phyloP scores from a whole-genome alignment of 1,284 basidiomycete species.

The Cryptococcus floricola region DNA sequence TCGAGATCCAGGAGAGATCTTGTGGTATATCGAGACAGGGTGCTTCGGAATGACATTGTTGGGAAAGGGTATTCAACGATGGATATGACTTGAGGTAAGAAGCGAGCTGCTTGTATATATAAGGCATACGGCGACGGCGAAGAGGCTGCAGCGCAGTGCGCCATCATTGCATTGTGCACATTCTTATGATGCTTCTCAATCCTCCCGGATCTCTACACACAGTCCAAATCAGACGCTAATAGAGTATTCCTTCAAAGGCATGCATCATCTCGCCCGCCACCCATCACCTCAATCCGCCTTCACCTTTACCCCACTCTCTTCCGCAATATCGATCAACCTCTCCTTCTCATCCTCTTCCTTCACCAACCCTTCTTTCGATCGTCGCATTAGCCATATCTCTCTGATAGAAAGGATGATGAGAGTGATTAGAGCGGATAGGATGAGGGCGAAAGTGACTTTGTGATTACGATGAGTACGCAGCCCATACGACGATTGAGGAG shows the following conservation, averaged over 20 bases:
- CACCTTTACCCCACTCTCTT: neutral
- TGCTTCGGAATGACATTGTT: too few relatives aligned
- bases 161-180: neutral
- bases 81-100: too few relatives aligned
- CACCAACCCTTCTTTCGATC: neutral
- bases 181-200: neutral
- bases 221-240: neutral
- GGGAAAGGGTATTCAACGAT: too few relatives aligned
- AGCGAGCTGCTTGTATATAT: neutral
- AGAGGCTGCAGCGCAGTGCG: neutral
- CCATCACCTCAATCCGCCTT: neutral
- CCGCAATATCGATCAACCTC: conserved; percentile 3
- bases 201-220: neutral
- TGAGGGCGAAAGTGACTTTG: neutral
- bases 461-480: too few relatives aligned
- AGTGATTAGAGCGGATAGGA: neutral
- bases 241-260: neutral
- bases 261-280: neutral
- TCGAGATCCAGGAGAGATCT: neutral
- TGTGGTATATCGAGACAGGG: too few relatives aligned
- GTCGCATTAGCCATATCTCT: conserved; percentile 4
- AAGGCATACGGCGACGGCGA: neutral
- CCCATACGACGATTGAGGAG: neutral
- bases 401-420: conserved; percentile 6
- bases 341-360: conserved; percentile 6